phyloP scores from a whole-genome alignment of 306 rosid genomes.

The Vachellia collinsii region DNA sequence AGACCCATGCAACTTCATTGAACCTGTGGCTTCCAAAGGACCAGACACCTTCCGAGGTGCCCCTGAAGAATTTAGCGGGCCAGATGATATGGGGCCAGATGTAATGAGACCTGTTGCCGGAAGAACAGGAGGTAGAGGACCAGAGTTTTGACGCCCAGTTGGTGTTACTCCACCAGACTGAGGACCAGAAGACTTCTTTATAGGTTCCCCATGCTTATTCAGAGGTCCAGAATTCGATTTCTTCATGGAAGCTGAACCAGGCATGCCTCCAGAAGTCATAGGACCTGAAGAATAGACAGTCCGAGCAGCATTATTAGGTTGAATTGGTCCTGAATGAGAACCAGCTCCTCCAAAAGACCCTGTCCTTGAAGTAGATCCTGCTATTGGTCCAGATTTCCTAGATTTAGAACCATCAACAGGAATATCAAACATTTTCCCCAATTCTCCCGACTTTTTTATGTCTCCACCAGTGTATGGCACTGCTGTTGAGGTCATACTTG shows the following conservation, averaged over 20 bases:
- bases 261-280: slow-evolving; percentile 58
- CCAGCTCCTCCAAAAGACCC: slow-evolving; percentile 93
- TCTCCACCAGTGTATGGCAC: slow-evolving; percentile 98
- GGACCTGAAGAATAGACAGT: slow-evolving; percentile 80
- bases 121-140: slow-evolving; percentile 84
- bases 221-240: slow-evolving; percentile 95
- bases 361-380: slow-evolving; percentile 71
- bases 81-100: slow-evolving; percentile 91
- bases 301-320: slow-evolving; percentile 71
- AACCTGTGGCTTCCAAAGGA: slow-evolving; percentile 76
- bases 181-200: slow-evolving; percentile 93
- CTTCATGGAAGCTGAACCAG: slow-evolving; percentile 68
- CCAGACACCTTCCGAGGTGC: slow-evolving; percentile 93
- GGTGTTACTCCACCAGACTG: slow-evolving; percentile 97
- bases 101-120: slow-evolving; percentile 96
- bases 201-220: slow-evolving; percentile 93
- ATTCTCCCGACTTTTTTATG: slow-evolving; percentile 88
- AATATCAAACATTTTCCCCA: slow-evolving; percentile 98
- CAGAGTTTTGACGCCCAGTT: slow-evolving; percentile 79
- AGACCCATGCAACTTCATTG: slow-evolving; percentile 76
- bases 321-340: slow-evolving; percentile 94
- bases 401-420: slow-evolving; percentile 92
- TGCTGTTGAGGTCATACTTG: slow-evolving; percentile 86
- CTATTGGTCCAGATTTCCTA: slow-evolving; percentile 92
- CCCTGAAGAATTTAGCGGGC: slow-evolving; percentile 88